Conservation (phyloP, 1,284 basidiomycete species). For the Ceratobasidium sp. region DNA sequence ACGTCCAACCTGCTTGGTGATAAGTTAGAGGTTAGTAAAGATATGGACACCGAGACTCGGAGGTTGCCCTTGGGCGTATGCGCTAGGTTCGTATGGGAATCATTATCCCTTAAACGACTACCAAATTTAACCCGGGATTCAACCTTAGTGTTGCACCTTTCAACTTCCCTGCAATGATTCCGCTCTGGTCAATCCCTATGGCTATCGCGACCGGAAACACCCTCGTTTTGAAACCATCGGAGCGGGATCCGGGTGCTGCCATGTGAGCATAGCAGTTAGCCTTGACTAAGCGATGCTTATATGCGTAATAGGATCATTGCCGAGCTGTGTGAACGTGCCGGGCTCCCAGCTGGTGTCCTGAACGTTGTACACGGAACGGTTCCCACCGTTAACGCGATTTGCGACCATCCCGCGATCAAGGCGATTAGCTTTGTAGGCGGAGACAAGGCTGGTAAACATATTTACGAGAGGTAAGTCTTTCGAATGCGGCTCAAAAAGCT, state of each 20-base stretch:
- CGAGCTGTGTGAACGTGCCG: slow-evolving; percentile 85
- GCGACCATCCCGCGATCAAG: slow-evolving; percentile 88
- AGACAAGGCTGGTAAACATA: slow-evolving; percentile 91
- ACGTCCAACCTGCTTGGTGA: slow-evolving; percentile 87
- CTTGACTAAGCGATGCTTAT: slow-evolving; percentile 45
- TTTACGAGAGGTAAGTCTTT: slow-evolving; percentile 77
- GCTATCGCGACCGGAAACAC: slow-evolving; percentile 93
- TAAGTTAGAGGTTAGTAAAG: slow-evolving; percentile 92
- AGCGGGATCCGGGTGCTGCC: slow-evolving; percentile 94
- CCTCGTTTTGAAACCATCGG: slow-evolving; percentile 92
- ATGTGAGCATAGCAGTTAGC: slow-evolving; percentile 61
- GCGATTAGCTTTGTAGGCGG: slow-evolving; percentile 99
- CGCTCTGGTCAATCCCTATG: slow-evolving; percentile 93
- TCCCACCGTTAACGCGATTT: slow-evolving; percentile 91
- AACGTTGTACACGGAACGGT: slow-evolving; percentile 91
- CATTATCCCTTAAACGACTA: slow-evolving; percentile 54
- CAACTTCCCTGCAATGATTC: slow-evolving; percentile 97
- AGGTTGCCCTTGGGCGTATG: slow-evolving; percentile 81
- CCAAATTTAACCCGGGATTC: slow-evolving; percentile 64
- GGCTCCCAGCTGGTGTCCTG: slow-evolving; percentile 59
- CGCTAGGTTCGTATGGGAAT: slow-evolving; percentile 56
- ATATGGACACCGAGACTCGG: slow-evolving; percentile 95
- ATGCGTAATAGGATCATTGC: slow-evolving; percentile 20
- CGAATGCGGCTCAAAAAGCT: background rate
- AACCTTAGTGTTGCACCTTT: slow-evolving; percentile 80